phyloP scores from a whole-genome alignment of 306 rosid genomes.

The Glycine latifolia region DNA sequence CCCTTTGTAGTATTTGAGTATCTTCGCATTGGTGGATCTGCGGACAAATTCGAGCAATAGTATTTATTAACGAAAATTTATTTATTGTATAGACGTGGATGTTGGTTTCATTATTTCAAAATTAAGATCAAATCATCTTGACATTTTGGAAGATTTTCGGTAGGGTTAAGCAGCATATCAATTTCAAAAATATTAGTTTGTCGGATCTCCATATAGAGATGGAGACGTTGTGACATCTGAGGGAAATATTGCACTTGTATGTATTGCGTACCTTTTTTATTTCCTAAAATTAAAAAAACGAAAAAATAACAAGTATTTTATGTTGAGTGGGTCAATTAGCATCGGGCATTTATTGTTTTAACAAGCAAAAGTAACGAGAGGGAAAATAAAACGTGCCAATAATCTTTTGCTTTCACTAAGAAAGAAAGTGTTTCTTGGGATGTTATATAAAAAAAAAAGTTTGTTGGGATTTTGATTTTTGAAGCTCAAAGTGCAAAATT shows the following conservation, averaged over 20 bases:
- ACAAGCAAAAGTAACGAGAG: not conserved
- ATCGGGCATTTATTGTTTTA: not conserved
- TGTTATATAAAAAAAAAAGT: constrained; percentile 27
- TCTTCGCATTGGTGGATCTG: constrained; percentile 2
- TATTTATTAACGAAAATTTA: not conserved
- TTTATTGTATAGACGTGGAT: not conserved
- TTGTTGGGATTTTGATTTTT: constrained; percentile 45
- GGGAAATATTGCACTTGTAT: not conserved
- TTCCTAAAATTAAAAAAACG: not conserved
- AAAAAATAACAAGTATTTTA: not conserved
- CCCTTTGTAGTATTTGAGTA: constrained; percentile 3
- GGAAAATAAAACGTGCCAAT: constrained; percentile 17
- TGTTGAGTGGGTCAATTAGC: constrained; percentile 36
- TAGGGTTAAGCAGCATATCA: constrained; percentile 16
- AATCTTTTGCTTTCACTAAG: constrained; percentile 38
- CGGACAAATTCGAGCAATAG: not conserved
- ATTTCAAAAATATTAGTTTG: not conserved
- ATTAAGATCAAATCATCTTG: not conserved
- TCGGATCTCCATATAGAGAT: not conserved
- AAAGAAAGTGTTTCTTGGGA: constrained; percentile 47
- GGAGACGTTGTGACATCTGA: not conserved
- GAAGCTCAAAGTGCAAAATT: constrained; percentile 45
- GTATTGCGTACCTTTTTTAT: not conserved
- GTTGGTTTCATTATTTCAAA: not conserved
- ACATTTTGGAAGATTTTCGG: not conserved